Evolutionary conservation across 768 basidiomycete genomes (phyloP).

Genomic region (Lentinula raphanica): DNA sequence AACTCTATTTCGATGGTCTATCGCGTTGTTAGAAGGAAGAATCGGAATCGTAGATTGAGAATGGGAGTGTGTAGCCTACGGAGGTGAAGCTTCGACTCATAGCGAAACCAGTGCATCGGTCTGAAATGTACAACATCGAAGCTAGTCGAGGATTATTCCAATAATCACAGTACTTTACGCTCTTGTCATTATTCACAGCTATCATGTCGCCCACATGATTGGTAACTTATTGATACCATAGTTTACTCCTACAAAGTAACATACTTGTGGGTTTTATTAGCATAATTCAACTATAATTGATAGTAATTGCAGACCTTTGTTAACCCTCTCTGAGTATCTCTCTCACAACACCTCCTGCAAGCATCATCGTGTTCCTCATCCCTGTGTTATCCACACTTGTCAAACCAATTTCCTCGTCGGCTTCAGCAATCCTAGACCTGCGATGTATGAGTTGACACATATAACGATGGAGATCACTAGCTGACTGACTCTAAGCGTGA

Average conservation of each 20-base stretch:
- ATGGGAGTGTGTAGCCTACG: too few relatives aligned
- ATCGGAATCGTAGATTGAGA: not conserved
- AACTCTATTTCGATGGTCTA: not conserved
- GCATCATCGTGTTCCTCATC: constrained; percentile 9
- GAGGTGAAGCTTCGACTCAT: too few relatives aligned
- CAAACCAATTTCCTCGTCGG: constrained; percentile 27
- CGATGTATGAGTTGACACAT: too few relatives aligned
- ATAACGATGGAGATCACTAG: not conserved
- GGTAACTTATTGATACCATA: too few relatives aligned
- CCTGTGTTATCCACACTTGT: constrained; percentile 10
- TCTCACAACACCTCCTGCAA: constrained; percentile 29
- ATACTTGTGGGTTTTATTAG: not conserved
- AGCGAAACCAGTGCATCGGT: too few relatives aligned
- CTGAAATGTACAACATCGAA: too few relatives aligned
- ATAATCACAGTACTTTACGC: too few relatives aligned
- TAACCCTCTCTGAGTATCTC: constrained; percentile 25
- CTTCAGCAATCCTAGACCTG: constrained; percentile 11
- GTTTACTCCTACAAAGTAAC: not conserved
- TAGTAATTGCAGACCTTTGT: not conserved
- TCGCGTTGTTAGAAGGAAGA: not conserved
- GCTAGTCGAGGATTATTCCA: too few relatives aligned
- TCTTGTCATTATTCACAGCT: too few relatives aligned
- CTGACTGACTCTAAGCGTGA: constrained; percentile 40
- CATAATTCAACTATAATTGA: not conserved
- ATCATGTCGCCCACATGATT: too few relatives aligned